These are phyloP conservation scores for Sporothrix humicola DNA, from an alignment of 2,329 filamentous ascomycete species.

Conservation along the genomic window DNA sequence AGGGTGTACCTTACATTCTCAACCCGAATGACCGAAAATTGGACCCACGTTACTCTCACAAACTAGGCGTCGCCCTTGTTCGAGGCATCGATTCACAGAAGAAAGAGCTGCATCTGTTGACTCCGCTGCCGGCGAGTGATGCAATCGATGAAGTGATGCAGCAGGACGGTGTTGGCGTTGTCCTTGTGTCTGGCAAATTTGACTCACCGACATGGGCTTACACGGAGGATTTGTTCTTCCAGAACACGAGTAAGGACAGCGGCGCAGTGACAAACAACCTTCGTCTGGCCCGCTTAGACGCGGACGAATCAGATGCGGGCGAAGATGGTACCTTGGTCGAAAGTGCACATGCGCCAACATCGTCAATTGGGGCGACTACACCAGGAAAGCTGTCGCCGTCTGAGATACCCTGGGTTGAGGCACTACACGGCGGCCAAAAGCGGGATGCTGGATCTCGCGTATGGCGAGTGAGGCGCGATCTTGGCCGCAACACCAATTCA, in stretches of 20 bases:
- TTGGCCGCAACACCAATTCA: conserved; percentile 49
- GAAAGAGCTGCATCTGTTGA: conserved; percentile 66
- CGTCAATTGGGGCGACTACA: too few species aligned
- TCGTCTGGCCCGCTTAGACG: conserved; percentile 28
- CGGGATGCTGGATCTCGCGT: conserved; percentile 63
- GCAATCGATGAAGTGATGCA: conserved; percentile 30
- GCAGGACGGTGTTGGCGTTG: conserved; percentile 54
- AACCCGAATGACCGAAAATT: conserved; percentile 60
- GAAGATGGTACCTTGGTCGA: conserved; percentile 44
- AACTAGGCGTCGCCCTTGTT: conserved; percentile 71
- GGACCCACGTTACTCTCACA: conserved; percentile 63
- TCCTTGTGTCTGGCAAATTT: conserved; percentile 71
- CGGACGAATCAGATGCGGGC: conserved; percentile 46
- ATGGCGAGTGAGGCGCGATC: conserved; percentile 68
- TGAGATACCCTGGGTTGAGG: conserved; percentile 64
- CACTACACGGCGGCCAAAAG: conserved; percentile 59
- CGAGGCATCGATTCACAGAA: conserved; percentile 67
- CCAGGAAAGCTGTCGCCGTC: conserved; percentile 35
- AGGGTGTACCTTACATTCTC: conserved; percentile 67
- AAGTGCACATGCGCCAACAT: conserved; percentile 15
- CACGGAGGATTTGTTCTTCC: conserved; percentile 62
- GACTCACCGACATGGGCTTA: conserved; percentile 74
- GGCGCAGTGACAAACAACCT: not conserved
- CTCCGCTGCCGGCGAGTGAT: conserved; percentile 51
- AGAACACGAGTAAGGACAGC: not conserved